Evolutionary conservation across 148 eudicot genomes (phyloP), one percentile per base, ranked within the genome.

Genomic region (Hydrangea macrophylla): DNA sequence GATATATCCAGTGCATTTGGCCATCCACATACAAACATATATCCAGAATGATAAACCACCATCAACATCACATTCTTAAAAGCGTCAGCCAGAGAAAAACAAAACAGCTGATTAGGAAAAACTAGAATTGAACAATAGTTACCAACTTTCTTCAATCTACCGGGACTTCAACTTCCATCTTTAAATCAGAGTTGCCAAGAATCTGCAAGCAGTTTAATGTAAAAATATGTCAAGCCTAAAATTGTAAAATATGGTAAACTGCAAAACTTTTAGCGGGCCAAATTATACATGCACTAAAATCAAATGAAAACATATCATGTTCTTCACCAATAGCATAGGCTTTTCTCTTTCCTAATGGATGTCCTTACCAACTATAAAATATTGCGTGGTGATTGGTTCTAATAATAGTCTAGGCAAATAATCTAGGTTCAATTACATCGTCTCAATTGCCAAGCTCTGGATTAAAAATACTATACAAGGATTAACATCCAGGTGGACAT

Each of bases 151-250:
- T 23, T 66, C 62, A 83, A 63, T 83, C 86, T n/a, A 83, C 81
- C 7, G 86, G 86, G 61, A 83, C 81, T 70, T 83, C 86, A 68
- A 83, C 86, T 62, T 83, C 83, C 86, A 83, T 80, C 79, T 74
- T 80, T 78, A 83, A 31, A 9, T 55, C 77, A 64, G 86, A 77
- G 69, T 54, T 79, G 28, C 83, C 86, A 64, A 83, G 80, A 64
- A 83, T 79, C 86, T 83, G 83, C 63, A 36, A 55, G 31, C 25
- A 24, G n/a, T n/a, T n/a, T n/a, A n/a, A n/a, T n/a, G n/a, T n/a
- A n/a, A n/a, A n/a, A n/a, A n/a, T n/a, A 37, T 10, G 18, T 13
- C 24, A 22, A n/a, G 3, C 20, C 28, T 35, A 17, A 33, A 15
- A 33, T 62, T 9, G 24, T 36, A 6, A 36, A 62, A 25, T 36